Evolutionary conservation across 1,284 basidiomycete genomes (phyloP).

Genomic region (Sporisorium reilianum): DNA sequence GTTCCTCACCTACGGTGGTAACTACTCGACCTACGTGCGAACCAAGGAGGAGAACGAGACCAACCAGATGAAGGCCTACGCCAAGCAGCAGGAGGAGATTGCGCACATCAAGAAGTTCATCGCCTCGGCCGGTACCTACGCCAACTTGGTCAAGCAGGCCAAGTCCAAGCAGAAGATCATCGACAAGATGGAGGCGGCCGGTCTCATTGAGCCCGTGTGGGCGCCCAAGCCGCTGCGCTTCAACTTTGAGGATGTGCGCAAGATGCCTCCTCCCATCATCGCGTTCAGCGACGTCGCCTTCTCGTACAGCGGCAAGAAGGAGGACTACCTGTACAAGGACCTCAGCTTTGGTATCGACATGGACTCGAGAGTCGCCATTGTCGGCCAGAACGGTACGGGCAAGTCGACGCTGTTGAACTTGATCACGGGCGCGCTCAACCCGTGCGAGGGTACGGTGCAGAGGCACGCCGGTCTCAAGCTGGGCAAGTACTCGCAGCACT

Average conservation of each 20-base stretch:
- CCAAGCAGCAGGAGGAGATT: conserved; percentile 98
- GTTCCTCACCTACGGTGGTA: conserved; percentile 87
- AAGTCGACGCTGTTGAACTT: conserved; percentile 97
- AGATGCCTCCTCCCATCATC: conserved; percentile 95
- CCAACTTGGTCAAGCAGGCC: conserved; percentile 97
- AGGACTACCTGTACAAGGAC: conserved; percentile 88
- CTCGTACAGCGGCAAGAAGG: conserved; percentile 85
- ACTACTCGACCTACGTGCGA: conserved; percentile 95
- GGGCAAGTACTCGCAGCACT: conserved; percentile 93
- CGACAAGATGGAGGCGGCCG: conserved; percentile 99
- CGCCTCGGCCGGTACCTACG: conserved; percentile 97
- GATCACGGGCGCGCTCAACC: conserved; percentile 86
- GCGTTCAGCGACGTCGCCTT: conserved; percentile 95
- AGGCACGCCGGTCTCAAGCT: conserved; percentile 92
- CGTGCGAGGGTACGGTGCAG: conserved; percentile 84
- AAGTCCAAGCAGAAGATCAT: conserved; percentile 98
- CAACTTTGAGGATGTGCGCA: conserved; percentile 95
- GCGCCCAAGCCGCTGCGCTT: conserved; percentile 81
- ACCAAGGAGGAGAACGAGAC: conserved; percentile 97
- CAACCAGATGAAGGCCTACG: conserved; percentile 98
- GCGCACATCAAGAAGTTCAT: conserved; percentile 97
- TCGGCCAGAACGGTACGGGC: conserved; percentile 97
- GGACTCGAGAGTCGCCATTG: conserved; percentile 95
- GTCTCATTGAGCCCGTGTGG: conserved; percentile 90
- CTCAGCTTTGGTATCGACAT: conserved; percentile 87